Percentiles rank a stretch among this genome's conserved stretches.
Conservation (phyloP, 257 asterid genomes). For the Henckelia pumila region DNA sequence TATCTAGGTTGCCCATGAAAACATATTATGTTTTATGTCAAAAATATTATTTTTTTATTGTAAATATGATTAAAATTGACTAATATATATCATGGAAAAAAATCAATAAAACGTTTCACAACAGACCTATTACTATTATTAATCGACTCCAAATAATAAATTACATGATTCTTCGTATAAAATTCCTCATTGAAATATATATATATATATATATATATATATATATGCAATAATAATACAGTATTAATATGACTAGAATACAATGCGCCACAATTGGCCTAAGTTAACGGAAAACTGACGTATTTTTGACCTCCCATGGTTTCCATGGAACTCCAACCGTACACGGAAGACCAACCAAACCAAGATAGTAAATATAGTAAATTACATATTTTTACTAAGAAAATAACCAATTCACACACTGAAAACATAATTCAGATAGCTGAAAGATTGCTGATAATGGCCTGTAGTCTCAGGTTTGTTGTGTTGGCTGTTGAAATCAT, state of each 20-base stretch:
- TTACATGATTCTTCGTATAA: too few species aligned
- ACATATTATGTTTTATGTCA: too few species aligned
- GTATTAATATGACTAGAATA: neutral
- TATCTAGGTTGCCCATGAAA: too few species aligned
- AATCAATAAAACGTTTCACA: too few species aligned
- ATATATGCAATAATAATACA: too few species aligned
- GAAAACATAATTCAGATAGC: conserved; percentile 1
- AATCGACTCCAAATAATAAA: too few species aligned
- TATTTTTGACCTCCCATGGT: conserved; percentile 37
- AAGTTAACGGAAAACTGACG: conserved; percentile 40
- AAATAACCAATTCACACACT: conserved; percentile 5
- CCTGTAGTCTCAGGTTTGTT: conserved; percentile 31
- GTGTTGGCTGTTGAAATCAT: conserved; percentile 1
- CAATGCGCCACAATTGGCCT: conserved; percentile 24
- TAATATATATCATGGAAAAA: too few species aligned
- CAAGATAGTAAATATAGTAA: neutral
- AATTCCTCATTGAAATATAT: too few species aligned
- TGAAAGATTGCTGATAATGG: neutral
- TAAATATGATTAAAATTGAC: too few species aligned
- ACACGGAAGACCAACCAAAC: conserved; percentile 39
- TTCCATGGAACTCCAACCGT: conserved; percentile 42
- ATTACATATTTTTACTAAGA: neutral
- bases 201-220: too few species aligned
- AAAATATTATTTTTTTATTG: too few species aligned
- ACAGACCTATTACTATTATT: too few species aligned